Evolutionary conservation across 768 basidiomycete species (phyloP).

Genomic region (Russula sp.): DNA sequence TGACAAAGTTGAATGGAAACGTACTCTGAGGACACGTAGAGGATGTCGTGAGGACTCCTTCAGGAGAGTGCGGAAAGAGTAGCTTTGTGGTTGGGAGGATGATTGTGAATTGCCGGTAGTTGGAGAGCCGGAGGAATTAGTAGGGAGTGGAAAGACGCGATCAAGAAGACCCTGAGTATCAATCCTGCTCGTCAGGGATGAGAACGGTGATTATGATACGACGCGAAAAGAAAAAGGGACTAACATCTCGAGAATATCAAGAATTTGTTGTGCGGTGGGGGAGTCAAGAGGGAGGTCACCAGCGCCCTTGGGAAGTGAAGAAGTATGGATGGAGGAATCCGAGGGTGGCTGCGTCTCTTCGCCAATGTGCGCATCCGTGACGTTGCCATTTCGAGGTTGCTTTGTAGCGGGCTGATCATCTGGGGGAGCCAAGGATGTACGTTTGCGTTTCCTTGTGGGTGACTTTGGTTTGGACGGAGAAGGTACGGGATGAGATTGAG

Average conservation of each 20-base stretch:
- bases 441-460: conserved; percentile 66
- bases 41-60: conserved; percentile 52
- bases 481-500: conserved; percentile 24
- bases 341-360: conserved; percentile 30
- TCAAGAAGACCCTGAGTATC: conserved; percentile 77
- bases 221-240: conserved; percentile 28
- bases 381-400: conserved; percentile 42
- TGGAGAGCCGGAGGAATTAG: conserved; percentile 43
- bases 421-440: conserved; percentile 44
- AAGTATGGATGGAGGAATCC: conserved; percentile 28
- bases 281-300: conserved; percentile 49
- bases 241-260: conserved; percentile 58
- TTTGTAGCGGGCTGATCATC: conserved; percentile 53
- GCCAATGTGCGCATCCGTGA: conserved; percentile 38
- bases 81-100: conserved; percentile 33
- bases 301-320: conserved; percentile 38
- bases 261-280: conserved; percentile 50
- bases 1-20: conserved; percentile 33
- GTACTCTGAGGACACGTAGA: conserved; percentile 54
- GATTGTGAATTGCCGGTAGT: conserved; percentile 34
- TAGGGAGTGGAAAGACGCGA: conserved; percentile 64
- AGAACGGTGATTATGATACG: conserved; percentile 12
- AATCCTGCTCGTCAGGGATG: conserved; percentile 43
- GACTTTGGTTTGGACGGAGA: conserved; percentile 36
- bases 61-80: conserved; percentile 58